These are phyloP conservation scores for Puccinellia tenuiflora DNA, from an alignment of 176 grass and related monocot species.

Conservation along the genomic window DNA sequence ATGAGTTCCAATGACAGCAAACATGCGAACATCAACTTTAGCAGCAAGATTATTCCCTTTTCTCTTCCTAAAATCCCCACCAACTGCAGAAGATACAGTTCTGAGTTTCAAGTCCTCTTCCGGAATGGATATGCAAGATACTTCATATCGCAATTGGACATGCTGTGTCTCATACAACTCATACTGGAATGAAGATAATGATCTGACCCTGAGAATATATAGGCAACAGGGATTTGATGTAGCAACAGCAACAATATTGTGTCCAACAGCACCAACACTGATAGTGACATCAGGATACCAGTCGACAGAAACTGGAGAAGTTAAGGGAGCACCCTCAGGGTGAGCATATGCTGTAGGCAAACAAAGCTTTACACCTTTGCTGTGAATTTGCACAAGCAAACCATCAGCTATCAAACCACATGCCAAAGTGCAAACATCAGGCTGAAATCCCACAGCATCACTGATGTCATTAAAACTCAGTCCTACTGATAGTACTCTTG, in stretches of 20 bases:
- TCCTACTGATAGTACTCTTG: conserved; percentile 92
- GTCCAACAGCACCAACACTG: conserved; percentile 85
- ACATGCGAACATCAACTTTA: conserved; percentile 51
- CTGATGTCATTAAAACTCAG: conserved; percentile 94
- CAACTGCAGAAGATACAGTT: conserved; percentile 26
- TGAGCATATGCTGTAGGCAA: conserved; percentile 78
- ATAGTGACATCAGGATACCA: conserved; percentile 84
- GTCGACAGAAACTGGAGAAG: conserved; percentile 54
- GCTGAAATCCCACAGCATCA: conserved; percentile 83
- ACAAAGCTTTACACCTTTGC: conserved; percentile 82
- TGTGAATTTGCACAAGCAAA: conserved; percentile 91
- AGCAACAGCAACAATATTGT: conserved; percentile 72
- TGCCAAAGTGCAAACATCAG: conserved; percentile 91
- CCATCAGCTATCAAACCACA: conserved; percentile 85
- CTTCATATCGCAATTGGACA: conserved; percentile 69
- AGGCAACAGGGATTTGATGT: conserved; percentile 94
- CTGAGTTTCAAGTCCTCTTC: conserved; percentile 24
- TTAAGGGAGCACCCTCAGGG: conserved; percentile 57
- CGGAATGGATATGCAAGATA: conserved; percentile 92
- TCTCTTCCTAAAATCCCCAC: conserved; percentile 22
- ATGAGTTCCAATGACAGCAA: conserved; percentile 93
- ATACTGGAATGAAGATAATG: conserved; percentile 57
- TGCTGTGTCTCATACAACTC: conserved; percentile 65
- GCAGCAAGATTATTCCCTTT: conserved; percentile 2
- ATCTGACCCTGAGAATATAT: conserved; percentile 63